A percentile compares a stretch with the other conserved stretches of the same genome.
Evolutionary conservation across 2,329 filamentous ascomycete species (phyloP).

Genomic region (Nemania sp.): DNA sequence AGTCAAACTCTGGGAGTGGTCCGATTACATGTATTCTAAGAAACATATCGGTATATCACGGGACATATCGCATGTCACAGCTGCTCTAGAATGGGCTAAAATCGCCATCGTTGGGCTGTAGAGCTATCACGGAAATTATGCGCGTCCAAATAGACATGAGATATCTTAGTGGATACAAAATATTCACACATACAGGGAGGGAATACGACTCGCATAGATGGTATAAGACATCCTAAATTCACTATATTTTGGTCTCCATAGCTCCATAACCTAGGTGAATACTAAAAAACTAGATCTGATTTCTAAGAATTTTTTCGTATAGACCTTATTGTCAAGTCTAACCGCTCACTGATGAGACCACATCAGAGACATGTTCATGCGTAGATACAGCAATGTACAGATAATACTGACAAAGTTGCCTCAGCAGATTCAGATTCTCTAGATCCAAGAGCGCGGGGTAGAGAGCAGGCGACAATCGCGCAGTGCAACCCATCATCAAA

Average conservation of each 20-base stretch:
- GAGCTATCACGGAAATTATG: background rate
- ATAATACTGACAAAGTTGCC: background rate
- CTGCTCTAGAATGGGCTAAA: background rate
- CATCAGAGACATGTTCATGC: background rate
- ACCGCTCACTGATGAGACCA: slow-evolving; percentile 3
- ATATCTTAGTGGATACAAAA: background rate
- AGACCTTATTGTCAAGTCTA: background rate
- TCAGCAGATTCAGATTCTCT: background rate
- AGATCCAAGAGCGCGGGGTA: background rate
- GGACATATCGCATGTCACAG: slow-evolving; percentile 4
- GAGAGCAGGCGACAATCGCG: background rate
- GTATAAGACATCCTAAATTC: background rate
- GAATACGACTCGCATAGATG: background rate
- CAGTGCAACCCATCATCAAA: background rate
- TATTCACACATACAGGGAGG: background rate
- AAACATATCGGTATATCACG: background rate
- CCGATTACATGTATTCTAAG: background rate
- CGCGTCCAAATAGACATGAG: background rate
- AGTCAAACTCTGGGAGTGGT: background rate
- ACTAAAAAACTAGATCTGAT: background rate
- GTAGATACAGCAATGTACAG: background rate
- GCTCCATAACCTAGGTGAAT: background rate
- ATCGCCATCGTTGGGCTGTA: background rate
- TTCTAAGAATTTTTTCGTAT: background rate
- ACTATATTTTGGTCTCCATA: slow-evolving; percentile 5